Conservation (phyloP, 257 asterid species). For the Jaltomata sinuosa region DNA sequence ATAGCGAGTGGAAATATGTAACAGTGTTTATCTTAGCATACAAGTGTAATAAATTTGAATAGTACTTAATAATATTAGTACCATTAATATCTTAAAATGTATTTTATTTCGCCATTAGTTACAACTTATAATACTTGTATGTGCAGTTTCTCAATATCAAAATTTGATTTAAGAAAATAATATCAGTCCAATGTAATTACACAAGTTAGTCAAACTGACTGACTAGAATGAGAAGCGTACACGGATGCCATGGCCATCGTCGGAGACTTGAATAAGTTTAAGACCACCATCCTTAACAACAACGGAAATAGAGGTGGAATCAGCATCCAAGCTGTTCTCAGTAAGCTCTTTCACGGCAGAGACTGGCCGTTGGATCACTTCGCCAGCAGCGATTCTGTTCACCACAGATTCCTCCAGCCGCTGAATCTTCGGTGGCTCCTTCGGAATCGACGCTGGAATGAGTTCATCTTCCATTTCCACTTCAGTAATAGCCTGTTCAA, state of each 20-base stretch:
- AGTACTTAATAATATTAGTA: no score
- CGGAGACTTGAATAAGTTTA: slow-evolving; percentile 92
- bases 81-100: no score
- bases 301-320: slow-evolving; percentile 63
- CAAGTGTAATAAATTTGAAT: neutral
- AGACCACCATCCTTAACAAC: slow-evolving; percentile 86
- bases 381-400: slow-evolving; percentile 95
- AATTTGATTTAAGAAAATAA: neutral
- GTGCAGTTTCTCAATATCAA: neutral
- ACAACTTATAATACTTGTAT: no score
- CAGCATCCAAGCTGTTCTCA: slow-evolving; percentile 92
- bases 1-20: no score
- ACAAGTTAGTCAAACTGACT: neutral
- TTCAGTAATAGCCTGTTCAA: neutral
- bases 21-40: neutral
- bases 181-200: neutral
- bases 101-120: no score
- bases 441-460: slow-evolving; percentile 9
- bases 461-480: slow-evolving; percentile 33
- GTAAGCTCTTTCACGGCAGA: slow-evolving; percentile 94
- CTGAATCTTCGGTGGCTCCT: slow-evolving; percentile 62
- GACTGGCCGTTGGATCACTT: slow-evolving; percentile 90
- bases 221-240: slow-evolving; percentile 18
- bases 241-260: slow-evolving; percentile 93
- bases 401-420: slow-evolving; percentile 85